Conservation (phyloP, 768 basidiomycete genomes). For the Daedaleopsis sinensis region DNA sequence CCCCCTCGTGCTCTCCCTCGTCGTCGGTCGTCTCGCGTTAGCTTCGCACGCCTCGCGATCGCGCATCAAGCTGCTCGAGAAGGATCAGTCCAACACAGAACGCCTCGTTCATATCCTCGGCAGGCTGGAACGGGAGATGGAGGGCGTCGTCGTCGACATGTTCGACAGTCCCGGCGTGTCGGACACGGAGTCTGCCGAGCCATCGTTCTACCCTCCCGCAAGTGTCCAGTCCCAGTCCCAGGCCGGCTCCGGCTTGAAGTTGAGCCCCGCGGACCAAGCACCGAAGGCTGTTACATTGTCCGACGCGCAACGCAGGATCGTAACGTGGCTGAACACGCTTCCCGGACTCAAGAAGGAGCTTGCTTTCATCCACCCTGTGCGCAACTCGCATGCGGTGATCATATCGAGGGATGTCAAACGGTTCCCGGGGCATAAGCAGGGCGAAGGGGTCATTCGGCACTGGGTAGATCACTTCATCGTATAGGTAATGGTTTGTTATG, state of each 20-base stretch:
- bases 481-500: slow-evolving; percentile 20
- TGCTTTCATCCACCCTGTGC: slow-evolving; percentile 60
- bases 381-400: slow-evolving; percentile 74
- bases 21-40: slow-evolving; percentile 58
- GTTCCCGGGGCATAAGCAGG: slow-evolving; percentile 58
- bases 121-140: slow-evolving; percentile 61
- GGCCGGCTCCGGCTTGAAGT: background rate
- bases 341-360: slow-evolving; percentile 70
- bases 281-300: slow-evolving; percentile 27
- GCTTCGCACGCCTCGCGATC: slow-evolving; percentile 61
- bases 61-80: slow-evolving; percentile 68
- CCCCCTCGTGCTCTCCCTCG: slow-evolving; percentile 57
- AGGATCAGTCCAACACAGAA: slow-evolving; percentile 47
- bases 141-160: slow-evolving; percentile 61
- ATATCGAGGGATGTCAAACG: slow-evolving; percentile 67
- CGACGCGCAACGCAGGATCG: slow-evolving; percentile 56
- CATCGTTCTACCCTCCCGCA: slow-evolving; percentile 1
- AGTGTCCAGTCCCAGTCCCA: background rate
- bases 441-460: slow-evolving; percentile 69
- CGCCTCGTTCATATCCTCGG: slow-evolving; percentile 61
- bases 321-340: slow-evolving; percentile 63
- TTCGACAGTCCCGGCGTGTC: slow-evolving; percentile 39
- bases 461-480: slow-evolving; percentile 68
- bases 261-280: background rate
- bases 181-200: background rate